These are phyloP conservation scores for Geotrichum aggregatum DNA, from an alignment of 1,139 yeast species.

Conservation along the genomic window DNA sequence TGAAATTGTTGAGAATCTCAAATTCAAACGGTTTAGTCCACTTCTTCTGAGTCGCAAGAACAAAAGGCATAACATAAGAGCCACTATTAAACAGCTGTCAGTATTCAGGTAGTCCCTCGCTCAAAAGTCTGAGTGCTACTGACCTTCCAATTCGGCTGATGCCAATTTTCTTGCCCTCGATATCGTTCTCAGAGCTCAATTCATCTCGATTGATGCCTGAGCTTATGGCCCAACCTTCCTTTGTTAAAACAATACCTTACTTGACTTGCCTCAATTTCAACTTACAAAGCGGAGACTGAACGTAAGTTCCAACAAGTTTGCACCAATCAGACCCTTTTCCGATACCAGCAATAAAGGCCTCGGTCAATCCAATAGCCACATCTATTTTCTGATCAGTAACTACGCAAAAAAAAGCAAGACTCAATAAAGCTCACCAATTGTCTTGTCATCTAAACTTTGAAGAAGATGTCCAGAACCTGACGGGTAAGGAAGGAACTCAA, in stretches of 20 bases:
- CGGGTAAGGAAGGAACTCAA: conserved; percentile 68
- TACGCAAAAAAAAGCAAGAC: background rate
- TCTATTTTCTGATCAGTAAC: conserved; percentile 34
- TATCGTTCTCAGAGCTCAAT: conserved; percentile 47
- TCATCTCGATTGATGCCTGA: conserved; percentile 64
- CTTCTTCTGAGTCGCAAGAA: conserved; percentile 58
- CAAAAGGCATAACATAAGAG: conserved; percentile 86
- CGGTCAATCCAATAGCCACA: conserved; percentile 82
- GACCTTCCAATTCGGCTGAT: conserved; percentile 72
- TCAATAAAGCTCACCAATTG: conserved; percentile 46
- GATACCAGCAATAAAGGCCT: conserved; percentile 80
- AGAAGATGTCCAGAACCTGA: conserved; percentile 89
- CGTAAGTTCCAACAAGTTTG: conserved; percentile 75
- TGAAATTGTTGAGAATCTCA: conserved; percentile 62
- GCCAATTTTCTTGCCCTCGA: conserved; percentile 64
- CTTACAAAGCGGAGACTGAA: conserved; percentile 67
- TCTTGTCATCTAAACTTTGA: conserved; percentile 58
- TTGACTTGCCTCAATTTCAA: background rate
- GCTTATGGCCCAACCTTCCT: conserved; percentile 70
- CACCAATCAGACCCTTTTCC: conserved; percentile 65
- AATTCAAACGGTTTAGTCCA: conserved; percentile 46
- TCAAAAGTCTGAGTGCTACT: background rate
- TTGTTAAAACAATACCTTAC: background rate
- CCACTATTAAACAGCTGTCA: conserved; percentile 47
- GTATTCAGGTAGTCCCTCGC: background rate